Percentiles rank a stretch among this genome's conserved stretches.
Evolutionary conservation across 208 protist species (phyloP).

Genomic region (Leishmania tropica): DNA sequence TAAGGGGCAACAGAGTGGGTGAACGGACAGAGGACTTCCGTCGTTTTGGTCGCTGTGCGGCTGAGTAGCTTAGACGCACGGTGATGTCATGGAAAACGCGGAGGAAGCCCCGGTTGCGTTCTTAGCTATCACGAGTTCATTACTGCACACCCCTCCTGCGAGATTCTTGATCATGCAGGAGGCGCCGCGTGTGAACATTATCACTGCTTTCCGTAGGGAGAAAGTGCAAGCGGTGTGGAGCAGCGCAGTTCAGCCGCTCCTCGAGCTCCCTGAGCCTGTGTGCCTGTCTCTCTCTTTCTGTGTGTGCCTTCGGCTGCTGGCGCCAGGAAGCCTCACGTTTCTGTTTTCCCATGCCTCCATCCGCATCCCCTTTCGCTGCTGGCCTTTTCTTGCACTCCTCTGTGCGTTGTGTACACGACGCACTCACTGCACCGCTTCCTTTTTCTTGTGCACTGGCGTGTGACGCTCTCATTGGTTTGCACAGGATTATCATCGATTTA

Average conservation of each 20-base stretch:
- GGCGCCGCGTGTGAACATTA: not conserved
- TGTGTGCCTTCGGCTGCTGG: not conserved
- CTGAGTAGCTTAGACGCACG: not conserved
- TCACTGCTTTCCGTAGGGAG: not conserved
- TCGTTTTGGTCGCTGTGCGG: not conserved
- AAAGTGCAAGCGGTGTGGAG: not conserved
- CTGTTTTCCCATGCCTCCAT: not conserved
- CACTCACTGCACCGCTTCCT: not conserved
- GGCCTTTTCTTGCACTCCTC: not conserved
- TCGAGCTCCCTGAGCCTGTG: not conserved
- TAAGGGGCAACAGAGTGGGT: too few species aligned
- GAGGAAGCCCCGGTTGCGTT: not conserved
- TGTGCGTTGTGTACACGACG: not conserved
- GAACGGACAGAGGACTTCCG: not conserved
- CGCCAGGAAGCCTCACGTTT: not conserved
- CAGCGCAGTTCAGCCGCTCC: not conserved
- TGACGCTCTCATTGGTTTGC: not conserved
- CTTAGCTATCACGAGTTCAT: not conserved
- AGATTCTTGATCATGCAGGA: not conserved
- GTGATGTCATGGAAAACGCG: not conserved
- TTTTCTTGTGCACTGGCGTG: not conserved
- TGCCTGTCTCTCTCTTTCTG: not conserved
- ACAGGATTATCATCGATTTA: conserved; percentile 5
- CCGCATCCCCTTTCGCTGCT: not conserved
- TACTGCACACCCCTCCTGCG: not conserved